Conservation (phyloP, 768 basidiomycete genomes). For the Suillus ampliporus region DNA sequence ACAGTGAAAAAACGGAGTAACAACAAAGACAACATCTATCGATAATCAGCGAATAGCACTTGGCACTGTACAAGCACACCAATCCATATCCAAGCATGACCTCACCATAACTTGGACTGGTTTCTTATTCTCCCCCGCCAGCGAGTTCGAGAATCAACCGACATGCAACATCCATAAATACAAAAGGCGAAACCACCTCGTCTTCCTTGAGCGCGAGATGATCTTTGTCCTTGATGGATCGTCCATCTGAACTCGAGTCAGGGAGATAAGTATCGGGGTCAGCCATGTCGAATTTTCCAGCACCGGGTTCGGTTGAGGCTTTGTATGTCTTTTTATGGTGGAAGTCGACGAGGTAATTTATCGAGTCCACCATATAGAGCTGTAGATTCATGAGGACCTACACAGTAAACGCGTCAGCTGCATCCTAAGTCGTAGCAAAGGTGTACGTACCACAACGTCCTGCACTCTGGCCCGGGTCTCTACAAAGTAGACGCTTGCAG, state of each 20-base stretch:
- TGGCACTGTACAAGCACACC: slow-evolving; percentile 6
- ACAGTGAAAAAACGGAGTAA: slow-evolving; percentile 4
- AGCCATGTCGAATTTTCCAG: slow-evolving; percentile 74
- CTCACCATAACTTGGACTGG: neutral
- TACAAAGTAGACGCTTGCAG: slow-evolving; percentile 87
- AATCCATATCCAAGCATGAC: neutral
- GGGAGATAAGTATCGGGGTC: slow-evolving; percentile 37
- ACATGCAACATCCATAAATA: slow-evolving; percentile 97
- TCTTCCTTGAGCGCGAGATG: slow-evolving; percentile 50
- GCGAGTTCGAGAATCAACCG: slow-evolving; percentile 93
- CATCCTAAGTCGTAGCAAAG: slow-evolving; percentile 3
- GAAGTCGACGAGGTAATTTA: slow-evolving; percentile 98
- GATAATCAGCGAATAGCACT: slow-evolving; percentile 13
- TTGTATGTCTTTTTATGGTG: slow-evolving; percentile 95
- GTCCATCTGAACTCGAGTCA: slow-evolving; percentile 61
- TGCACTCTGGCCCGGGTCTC: slow-evolving; percentile 91
- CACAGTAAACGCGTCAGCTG: slow-evolving; percentile 10
- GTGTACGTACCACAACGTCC: slow-evolving; percentile 80
- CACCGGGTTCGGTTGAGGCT: slow-evolving; percentile 68
- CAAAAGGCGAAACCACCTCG: slow-evolving; percentile 83
- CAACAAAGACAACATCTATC: slow-evolving; percentile 17
- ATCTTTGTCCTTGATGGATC: slow-evolving; percentile 61
- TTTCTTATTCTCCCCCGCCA: slow-evolving; percentile 55
- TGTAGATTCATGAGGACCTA: slow-evolving; percentile 98
- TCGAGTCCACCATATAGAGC: slow-evolving; percentile 93